Base-by-base conservation (phyloP, 2,329 filamentous ascomycete species). In the Penicillium janthinellum region DNA sequence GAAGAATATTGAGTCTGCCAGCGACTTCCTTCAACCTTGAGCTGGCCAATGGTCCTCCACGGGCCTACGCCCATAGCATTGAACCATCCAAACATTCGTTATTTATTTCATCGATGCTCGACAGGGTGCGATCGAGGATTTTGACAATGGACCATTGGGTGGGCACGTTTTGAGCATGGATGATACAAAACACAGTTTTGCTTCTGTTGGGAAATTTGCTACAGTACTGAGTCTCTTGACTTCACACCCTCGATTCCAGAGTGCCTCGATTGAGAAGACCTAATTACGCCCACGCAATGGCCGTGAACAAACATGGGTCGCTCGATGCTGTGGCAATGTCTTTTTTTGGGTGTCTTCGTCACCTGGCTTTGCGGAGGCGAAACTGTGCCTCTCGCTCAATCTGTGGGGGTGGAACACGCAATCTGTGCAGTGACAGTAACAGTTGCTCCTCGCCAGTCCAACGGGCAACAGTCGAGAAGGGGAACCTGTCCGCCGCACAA, bases 331-430 rank as follows among this genome's bases (percentile, higher is more conserved):
- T 25, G 45, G 25, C 25, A 10, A 22, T 15, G 20, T 51, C 56
- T 53, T 58, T 58, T 53, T 58, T 58, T 53, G 51, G 56, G 15
- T 15, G 37, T 11, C 25, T 35, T 53, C 41, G 56, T 58, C 49
- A 53, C 49, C 55, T 41, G 45, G 42, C 31, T 39, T 41, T 47
- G 35, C 49, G 34, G 44, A 53, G 41, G 52, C 52, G 25, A 58
- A 58, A 54, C 45, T 31, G 55, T 58, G 45, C 50, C 50, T 55
- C 54, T 10, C 49, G 1, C 20, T 42, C 37, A 17, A 53, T 50
- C 25, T 45, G 56, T 56, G 56, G 53, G 57, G 53, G 20, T 56
- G 59, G 53, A 55, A 56, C 53, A 39, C 38, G 42, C 49, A 61
- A 59, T 54, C 56, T 14, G 15, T 20, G 45, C 45, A 34, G 45